These are phyloP conservation scores for Clavispora fructus DNA, from an alignment of 805 yeast genomes.

Conservation along the genomic window DNA sequence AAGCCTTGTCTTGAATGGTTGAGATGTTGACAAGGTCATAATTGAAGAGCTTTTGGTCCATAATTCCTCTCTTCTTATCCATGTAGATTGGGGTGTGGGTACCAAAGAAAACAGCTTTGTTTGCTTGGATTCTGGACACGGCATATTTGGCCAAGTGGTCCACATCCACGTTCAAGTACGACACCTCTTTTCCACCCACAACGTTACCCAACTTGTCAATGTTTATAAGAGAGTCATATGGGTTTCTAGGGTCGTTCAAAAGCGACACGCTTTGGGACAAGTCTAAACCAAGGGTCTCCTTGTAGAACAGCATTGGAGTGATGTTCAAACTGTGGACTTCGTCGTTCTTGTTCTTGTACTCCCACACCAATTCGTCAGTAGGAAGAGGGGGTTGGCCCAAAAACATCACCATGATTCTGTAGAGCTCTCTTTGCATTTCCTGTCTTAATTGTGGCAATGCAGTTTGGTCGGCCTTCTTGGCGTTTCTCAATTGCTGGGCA, in stretches of 20 bases:
- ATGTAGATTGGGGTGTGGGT: slow-evolving; percentile 18
- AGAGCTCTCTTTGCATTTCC: slow-evolving; percentile 15
- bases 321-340: slow-evolving; percentile 9
- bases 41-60: slow-evolving; percentile 15
- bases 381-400: slow-evolving; percentile 18
- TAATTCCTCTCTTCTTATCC: slow-evolving; percentile 18
- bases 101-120: slow-evolving; percentile 17
- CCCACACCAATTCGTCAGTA: slow-evolving; percentile 10
- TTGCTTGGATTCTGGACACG: slow-evolving; percentile 10
- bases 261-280: slow-evolving; percentile 12
- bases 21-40: slow-evolving; percentile 13
- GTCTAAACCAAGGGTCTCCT: slow-evolving; percentile 11
- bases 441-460: background rate
- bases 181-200: slow-evolving; percentile 14
- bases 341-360: slow-evolving; percentile 13
- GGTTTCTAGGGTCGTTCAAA: slow-evolving; percentile 18
- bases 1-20: slow-evolving; percentile 13
- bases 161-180: slow-evolving; percentile 15
- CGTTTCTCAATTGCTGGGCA: slow-evolving; percentile 14
- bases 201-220: slow-evolving; percentile 17
- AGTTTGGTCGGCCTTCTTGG: slow-evolving; percentile 1
- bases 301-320: slow-evolving; percentile 16
- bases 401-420: slow-evolving; percentile 16
- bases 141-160: slow-evolving; percentile 14
- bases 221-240: slow-evolving; percentile 11